phyloP scores from a whole-genome alignment of 2,329 filamentous ascomycete genomes.

The Fusarium tanahbumbuense region DNA sequence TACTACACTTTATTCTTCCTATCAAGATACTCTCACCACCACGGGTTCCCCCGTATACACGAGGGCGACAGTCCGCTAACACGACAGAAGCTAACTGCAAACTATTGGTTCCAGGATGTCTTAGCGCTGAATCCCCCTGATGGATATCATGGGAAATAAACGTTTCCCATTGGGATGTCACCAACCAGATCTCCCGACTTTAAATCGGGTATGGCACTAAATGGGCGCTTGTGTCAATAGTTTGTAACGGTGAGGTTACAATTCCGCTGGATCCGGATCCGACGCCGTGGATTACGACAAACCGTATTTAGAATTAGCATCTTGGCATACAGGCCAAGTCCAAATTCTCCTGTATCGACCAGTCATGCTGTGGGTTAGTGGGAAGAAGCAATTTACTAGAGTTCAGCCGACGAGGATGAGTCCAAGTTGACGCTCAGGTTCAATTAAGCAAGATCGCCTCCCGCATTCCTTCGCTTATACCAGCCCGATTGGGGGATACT shows the following conservation, averaged over 20 bases:
- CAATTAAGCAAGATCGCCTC: too few relatives aligned
- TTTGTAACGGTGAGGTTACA: not conserved
- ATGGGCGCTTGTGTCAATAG: not conserved
- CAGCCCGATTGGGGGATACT: accelerated
- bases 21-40: not conserved
- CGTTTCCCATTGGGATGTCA: not conserved
- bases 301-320: not conserved
- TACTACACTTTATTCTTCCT: not conserved
- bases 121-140: not conserved
- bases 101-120: not conserved
- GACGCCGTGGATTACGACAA: not conserved
- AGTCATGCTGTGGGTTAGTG: not conserved
- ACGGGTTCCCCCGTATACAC: not conserved
- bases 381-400: not conserved
- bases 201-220: not conserved
- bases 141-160: not conserved
- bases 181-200: not conserved
- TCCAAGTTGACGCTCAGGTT: too few relatives aligned
- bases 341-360: not conserved
- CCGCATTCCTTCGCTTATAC: not conserved
- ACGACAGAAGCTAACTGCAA: not conserved
- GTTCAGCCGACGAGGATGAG: not conserved
- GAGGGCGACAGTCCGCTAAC: not conserved
- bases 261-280: not conserved
- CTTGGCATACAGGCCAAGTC: not conserved